These are phyloP conservation scores for Thelonectria blattea DNA, from an alignment of 2,329 filamentous ascomycete genomes.

Conservation along the genomic window DNA sequence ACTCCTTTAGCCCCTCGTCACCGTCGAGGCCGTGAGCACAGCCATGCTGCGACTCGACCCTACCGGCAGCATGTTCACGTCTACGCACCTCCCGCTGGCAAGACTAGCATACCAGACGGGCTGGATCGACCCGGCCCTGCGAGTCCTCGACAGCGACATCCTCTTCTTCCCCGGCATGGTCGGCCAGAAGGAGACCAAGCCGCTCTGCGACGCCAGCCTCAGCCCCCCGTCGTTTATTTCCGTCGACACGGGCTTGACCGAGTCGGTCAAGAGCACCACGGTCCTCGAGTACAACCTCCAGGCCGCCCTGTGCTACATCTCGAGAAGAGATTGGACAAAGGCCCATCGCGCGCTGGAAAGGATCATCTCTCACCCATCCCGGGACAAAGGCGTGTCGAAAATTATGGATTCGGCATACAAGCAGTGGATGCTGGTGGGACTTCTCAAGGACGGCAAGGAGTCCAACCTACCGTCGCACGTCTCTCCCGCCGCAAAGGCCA, in stretches of 20 bases:
- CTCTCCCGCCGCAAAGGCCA: slow-evolving; percentile 57
- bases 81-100: slow-evolving; percentile 63
- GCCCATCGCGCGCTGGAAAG: slow-evolving; percentile 68
- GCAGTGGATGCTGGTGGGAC: slow-evolving; percentile 81
- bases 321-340: slow-evolving; percentile 64
- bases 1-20: slow-evolving; percentile 50
- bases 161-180: slow-evolving; percentile 66
- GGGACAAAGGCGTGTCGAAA: slow-evolving; percentile 68
- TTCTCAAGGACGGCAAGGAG: slow-evolving; percentile 71
- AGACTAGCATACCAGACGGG: slow-evolving; percentile 64
- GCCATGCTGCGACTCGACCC: slow-evolving; percentile 73
- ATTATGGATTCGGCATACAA: slow-evolving; percentile 91
- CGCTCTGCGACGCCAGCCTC: slow-evolving; percentile 54
- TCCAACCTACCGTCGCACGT: slow-evolving; percentile 62
- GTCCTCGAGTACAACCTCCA: slow-evolving; percentile 73
- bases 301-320: slow-evolving; percentile 69
- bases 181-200: slow-evolving; percentile 43
- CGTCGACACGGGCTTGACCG: slow-evolving; percentile 61
- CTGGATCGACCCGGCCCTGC: slow-evolving; percentile 59
- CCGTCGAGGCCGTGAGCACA: slow-evolving; percentile 52
- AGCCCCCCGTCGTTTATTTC: slow-evolving; percentile 65
- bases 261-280: slow-evolving; percentile 55
- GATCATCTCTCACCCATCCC: slow-evolving; percentile 70
- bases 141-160: slow-evolving; percentile 68
- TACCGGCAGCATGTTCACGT: slow-evolving; percentile 69